Conservation (phyloP, 306 rosid genomes). For the Oemleria cerasiformis region DNA sequence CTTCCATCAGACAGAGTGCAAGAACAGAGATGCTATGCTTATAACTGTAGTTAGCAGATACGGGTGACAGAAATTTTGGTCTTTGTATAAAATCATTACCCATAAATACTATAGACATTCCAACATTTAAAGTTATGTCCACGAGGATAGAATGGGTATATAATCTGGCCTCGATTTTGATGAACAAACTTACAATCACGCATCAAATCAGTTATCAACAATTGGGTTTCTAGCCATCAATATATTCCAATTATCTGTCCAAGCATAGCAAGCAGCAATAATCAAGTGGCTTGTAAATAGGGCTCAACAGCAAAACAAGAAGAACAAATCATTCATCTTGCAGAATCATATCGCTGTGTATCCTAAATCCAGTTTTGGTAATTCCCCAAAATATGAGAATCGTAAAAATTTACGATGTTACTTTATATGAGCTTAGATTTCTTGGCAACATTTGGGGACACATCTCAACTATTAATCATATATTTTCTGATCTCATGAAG, state of each 20-base stretch:
- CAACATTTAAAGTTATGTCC: background rate
- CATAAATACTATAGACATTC: background rate
- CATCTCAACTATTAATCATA: background rate
- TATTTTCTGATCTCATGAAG: background rate
- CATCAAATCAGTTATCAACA: background rate
- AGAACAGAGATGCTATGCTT: slow-evolving; percentile 1
- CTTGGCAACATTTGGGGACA: background rate
- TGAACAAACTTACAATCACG: background rate
- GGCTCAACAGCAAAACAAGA: slow-evolving; percentile 1
- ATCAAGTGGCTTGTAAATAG: background rate
- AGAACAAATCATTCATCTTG: background rate
- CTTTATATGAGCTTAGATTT: too few species aligned
- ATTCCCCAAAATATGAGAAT: too few species aligned
- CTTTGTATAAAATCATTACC: background rate
- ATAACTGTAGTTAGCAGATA: background rate
- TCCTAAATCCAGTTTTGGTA: background rate
- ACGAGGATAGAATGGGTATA: too few species aligned
- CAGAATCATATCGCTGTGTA: background rate
- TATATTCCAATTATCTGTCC: too few species aligned
- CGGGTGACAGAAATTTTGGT: background rate
- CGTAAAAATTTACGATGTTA: too few species aligned
- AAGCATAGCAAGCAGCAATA: background rate
- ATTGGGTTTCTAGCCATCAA: background rate
- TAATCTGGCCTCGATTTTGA: too few species aligned
- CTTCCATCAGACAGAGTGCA: slow-evolving; percentile 23